phyloP scores from a whole-genome alignment of 805 yeast genomes.

The Pichia cephalocereana region DNA sequence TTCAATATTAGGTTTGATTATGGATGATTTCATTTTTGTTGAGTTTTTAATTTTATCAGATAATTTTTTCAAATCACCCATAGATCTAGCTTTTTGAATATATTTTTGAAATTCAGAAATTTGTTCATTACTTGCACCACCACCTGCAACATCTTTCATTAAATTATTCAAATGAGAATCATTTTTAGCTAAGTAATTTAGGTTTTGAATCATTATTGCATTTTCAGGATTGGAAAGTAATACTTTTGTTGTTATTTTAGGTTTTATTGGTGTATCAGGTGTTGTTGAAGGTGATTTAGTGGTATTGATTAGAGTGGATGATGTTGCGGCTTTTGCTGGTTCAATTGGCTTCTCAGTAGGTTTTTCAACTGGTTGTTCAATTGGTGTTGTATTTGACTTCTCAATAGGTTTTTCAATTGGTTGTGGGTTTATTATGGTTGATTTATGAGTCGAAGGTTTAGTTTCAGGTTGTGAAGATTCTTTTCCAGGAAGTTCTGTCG shows the following conservation, averaged over 20 bases:
- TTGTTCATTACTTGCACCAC: slow-evolving; percentile 63
- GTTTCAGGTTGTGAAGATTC: too few species aligned
- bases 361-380: too few species aligned
- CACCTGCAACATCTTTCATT: slow-evolving; percentile 83
- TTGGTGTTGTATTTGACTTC: too few species aligned
- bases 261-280: background rate
- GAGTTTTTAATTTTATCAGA: slow-evolving; percentile 11
- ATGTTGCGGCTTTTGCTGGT: too few species aligned
- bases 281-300: too few species aligned
- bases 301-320: too few species aligned
- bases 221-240: slow-evolving; percentile 45
- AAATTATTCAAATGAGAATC: slow-evolving; percentile 59
- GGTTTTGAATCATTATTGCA: slow-evolving; percentile 74
- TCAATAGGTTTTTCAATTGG: too few species aligned
- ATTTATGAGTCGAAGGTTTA: too few species aligned
- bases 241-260: slow-evolving; percentile 14
- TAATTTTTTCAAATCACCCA: slow-evolving; percentile 39
- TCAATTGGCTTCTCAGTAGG: too few species aligned
- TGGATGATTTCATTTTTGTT: background rate
- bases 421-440: too few species aligned
- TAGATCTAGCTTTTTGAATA: slow-evolving; percentile 66
- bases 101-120: slow-evolving; percentile 72
- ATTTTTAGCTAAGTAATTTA: slow-evolving; percentile 71
- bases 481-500: too few species aligned
- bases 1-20: too few species aligned